A percentile compares a stretch with the other conserved stretches of the same genome.
phyloP scores from a whole-genome alignment of 768 basidiomycete genomes.

The Suillus alpinus region DNA sequence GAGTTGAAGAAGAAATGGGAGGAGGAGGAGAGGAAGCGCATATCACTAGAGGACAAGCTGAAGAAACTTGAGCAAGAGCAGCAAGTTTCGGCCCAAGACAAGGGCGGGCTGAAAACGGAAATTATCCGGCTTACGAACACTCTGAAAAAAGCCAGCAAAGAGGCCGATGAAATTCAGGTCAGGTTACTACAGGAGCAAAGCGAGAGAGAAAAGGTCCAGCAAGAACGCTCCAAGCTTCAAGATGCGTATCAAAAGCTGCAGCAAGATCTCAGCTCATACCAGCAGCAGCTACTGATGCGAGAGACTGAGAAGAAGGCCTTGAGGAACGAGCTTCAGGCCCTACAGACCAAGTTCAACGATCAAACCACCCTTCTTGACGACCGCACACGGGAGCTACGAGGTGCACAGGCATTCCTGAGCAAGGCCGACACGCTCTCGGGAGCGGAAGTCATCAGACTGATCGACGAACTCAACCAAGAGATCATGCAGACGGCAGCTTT shows the following conservation, averaged over 20 bases:
- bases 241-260: constrained; percentile 13
- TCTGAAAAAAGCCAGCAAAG: constrained; percentile 9
- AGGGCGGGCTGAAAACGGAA: constrained; percentile 18
- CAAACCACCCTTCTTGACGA: constrained; percentile 30
- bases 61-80: constrained; percentile 17
- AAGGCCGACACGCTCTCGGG: constrained; percentile 43
- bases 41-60: constrained; percentile 9
- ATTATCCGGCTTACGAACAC: constrained; percentile 9
- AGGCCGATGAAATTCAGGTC: constrained; percentile 11
- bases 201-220: constrained; percentile 13
- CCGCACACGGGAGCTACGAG: constrained; percentile 39
- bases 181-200: constrained; percentile 19
- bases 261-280: constrained; percentile 13
- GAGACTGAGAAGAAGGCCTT: constrained; percentile 23
- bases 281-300: constrained; percentile 23
- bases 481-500: constrained; percentile 45
- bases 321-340: constrained; percentile 25
- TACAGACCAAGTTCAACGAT: constrained; percentile 24
- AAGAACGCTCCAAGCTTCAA: constrained; percentile 14
- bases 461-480: constrained; percentile 46
- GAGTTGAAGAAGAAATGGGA: constrained; percentile 14
- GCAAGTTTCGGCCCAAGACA: constrained; percentile 12
- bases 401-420: constrained; percentile 41
- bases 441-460: constrained; percentile 38
- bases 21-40: constrained; percentile 19